Percentiles rank a stretch among this genome's conserved stretches.
phyloP scores from a whole-genome alignment of 2,329 filamentous ascomycete species.

The Colletotrichum gloeosporioides region DNA sequence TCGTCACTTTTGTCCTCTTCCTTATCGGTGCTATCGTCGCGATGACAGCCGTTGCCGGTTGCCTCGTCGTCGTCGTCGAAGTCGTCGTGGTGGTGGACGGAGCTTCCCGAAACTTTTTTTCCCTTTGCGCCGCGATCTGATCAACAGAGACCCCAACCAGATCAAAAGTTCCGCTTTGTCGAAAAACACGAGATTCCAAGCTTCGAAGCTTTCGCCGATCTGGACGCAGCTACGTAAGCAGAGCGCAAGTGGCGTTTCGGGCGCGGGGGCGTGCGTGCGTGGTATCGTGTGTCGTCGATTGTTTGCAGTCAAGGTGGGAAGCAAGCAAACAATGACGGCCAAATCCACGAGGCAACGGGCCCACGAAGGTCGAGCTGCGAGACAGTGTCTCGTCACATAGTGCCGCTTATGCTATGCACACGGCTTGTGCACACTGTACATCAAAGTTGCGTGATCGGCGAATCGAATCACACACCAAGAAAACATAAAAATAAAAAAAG shows the following conservation, averaged over 20 bases:
- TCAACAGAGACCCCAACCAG: neutral
- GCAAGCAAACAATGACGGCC: neutral
- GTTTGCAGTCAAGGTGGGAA: neutral
- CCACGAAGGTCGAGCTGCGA: neutral
- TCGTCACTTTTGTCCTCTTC: neutral
- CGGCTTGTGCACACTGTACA: neutral
- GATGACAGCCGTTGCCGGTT: neutral
- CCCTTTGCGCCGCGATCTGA: neutral
- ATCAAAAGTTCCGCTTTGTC: neutral
- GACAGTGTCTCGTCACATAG: conserved; percentile 17
- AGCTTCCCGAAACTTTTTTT: neutral
- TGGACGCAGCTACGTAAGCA: neutral
- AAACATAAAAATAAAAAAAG: neutral
- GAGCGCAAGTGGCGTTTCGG: neutral
- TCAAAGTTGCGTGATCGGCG: neutral
- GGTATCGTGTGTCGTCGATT: neutral
- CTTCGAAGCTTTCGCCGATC: neutral
- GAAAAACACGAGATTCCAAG: neutral
- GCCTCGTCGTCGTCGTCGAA: neutral
- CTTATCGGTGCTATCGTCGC: neutral
- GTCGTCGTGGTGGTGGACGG: neutral
- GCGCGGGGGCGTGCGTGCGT: neutral
- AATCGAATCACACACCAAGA: neutral
- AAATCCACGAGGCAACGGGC: neutral
- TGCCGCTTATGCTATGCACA: neutral